phyloP scores from a whole-genome alignment of 2,329 filamentous ascomycete species.

The Fusarium poae region DNA sequence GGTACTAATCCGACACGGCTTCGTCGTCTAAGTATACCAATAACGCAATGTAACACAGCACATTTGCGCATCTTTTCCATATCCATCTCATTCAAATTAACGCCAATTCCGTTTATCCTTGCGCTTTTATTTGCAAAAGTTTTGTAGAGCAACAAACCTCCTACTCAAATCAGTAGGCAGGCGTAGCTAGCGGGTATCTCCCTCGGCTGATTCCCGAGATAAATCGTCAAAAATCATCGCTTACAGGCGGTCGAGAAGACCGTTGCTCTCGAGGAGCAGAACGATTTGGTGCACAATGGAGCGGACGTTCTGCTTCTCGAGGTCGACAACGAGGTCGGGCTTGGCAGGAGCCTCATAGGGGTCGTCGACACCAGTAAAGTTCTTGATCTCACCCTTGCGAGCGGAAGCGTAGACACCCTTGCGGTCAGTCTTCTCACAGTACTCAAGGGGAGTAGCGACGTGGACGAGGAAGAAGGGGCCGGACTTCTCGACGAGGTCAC shows the following conservation, averaged over 20 bases:
- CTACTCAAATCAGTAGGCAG: constrained; percentile 15
- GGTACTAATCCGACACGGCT: constrained; percentile 32
- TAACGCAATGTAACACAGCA: constrained; percentile 18
- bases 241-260: constrained; percentile 81
- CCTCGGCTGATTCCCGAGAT: constrained; percentile 27
- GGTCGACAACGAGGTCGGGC: constrained; percentile 86
- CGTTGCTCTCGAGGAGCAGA: constrained; percentile 88
- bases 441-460: constrained; percentile 91
- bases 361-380: constrained; percentile 98
- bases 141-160: constrained; percentile 31
- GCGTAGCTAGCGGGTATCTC: constrained; percentile 39
- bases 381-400: constrained; percentile 91
- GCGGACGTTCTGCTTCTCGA: constrained; percentile 87
- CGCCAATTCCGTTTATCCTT: constrained; percentile 39
- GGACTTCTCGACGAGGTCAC: constrained; percentile 86
- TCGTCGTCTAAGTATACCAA: constrained; percentile 38
- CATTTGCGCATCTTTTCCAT: constrained; percentile 24
- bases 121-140: constrained; percentile 37
- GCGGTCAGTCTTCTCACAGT: constrained; percentile 95
- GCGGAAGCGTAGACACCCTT: constrained; percentile 89
- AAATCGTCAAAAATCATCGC: constrained; percentile 25
- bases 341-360: constrained; percentile 89
- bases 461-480: constrained; percentile 96
- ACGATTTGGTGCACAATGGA: constrained; percentile 98
- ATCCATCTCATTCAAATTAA: constrained; percentile 39